Percentiles rank a stretch among this genome's conserved stretches.
phyloP scores from a whole-genome alignment of 1,139 yeast species.

The Geotrichum siamense region DNA sequence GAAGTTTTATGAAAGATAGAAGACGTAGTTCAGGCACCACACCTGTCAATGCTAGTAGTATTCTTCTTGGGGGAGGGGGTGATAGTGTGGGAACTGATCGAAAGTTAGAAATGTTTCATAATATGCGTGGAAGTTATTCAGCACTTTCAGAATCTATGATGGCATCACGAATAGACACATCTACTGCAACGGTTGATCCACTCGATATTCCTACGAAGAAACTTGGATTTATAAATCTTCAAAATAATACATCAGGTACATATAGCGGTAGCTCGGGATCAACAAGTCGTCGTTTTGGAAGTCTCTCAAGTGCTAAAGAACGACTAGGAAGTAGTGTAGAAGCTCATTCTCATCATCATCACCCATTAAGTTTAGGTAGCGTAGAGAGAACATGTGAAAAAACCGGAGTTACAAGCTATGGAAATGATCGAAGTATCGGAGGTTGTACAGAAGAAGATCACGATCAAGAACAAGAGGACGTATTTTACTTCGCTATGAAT shows the following conservation, averaged over 20 bases:
- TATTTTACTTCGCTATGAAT: conserved; percentile 14
- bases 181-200: conserved; percentile 6
- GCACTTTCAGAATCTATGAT: conserved; percentile 37
- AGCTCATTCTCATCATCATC: not conserved
- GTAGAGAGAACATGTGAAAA: conserved; percentile 6
- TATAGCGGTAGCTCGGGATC: conserved; percentile 2
- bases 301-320: not conserved
- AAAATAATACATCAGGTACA: not conserved
- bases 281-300: not conserved
- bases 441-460: conserved; percentile 3
- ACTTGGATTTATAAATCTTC: not conserved
- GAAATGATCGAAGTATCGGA: conserved; percentile 12
- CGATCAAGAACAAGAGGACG: conserved; percentile 12
- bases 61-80: conserved; percentile 6
- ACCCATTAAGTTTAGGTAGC: not conserved
- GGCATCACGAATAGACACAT: conserved; percentile 14
- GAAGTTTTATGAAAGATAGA: conserved; percentile 2
- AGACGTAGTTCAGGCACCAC: conserved; percentile 3
- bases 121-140: conserved; percentile 42
- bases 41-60: conserved; percentile 9
- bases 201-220: conserved; percentile 3
- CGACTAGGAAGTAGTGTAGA: conserved; percentile 1
- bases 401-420: not conserved
- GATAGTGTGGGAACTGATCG: conserved; percentile 19
- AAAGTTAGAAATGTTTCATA: conserved; percentile 43